These are phyloP conservation scores for Cymbidium sinense DNA, from an alignment of 106 monocot species.

Conservation along the genomic window DNA sequence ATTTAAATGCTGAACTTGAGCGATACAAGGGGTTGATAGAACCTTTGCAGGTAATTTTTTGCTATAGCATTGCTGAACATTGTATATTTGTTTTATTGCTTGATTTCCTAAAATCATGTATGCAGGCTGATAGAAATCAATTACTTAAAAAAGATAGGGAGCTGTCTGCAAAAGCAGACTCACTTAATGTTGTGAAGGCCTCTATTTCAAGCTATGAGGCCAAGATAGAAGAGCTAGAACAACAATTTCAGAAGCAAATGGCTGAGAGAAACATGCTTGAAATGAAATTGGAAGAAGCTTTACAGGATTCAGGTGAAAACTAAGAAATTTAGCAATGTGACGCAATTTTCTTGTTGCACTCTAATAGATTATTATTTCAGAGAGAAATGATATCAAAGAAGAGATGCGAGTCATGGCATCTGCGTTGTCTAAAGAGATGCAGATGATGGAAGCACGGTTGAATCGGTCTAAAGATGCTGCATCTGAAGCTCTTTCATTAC, in stretches of 20 bases:
- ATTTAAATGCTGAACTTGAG: slow-evolving; percentile 65
- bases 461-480: slow-evolving; percentile 77
- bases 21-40: slow-evolving; percentile 62
- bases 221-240: slow-evolving; percentile 59
- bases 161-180: slow-evolving; percentile 59
- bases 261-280: slow-evolving; percentile 76
- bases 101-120: background rate
- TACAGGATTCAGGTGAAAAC: slow-evolving; percentile 84
- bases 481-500: slow-evolving; percentile 54
- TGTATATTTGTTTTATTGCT: slow-evolving; percentile 6
- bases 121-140: slow-evolving; percentile 64
- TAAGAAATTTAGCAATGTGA: background rate
- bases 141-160: slow-evolving; percentile 61
- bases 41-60: slow-evolving; percentile 55
- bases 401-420: slow-evolving; percentile 88
- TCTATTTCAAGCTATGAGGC: slow-evolving; percentile 47
- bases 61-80: background rate
- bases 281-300: slow-evolving; percentile 68
- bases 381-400: slow-evolving; percentile 85
- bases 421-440: slow-evolving; percentile 78
- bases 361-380: slow-evolving; percentile 23
- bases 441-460: slow-evolving; percentile 84
- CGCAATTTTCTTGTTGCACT: background rate
- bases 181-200: slow-evolving; percentile 39
- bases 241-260: slow-evolving; percentile 60